Conservation (phyloP, 1,284 basidiomycete species). For the Apiotrichum akiyoshidainum region DNA sequence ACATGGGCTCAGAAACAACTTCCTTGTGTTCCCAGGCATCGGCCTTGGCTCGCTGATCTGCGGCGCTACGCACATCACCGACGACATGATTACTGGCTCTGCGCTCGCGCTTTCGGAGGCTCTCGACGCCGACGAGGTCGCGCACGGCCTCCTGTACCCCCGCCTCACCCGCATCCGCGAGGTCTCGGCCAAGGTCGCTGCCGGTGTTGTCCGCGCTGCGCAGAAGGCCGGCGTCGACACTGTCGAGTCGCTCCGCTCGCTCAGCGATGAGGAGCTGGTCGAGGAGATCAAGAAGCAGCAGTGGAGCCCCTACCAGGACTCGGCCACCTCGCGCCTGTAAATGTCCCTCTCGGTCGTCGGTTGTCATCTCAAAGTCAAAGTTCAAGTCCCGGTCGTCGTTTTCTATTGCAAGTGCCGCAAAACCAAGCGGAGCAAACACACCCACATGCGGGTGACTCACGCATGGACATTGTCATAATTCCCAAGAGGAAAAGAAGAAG, state of each 20-base stretch:
- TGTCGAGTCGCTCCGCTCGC: conserved; percentile 25
- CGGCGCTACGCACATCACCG: conserved; percentile 39
- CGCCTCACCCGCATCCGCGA: conserved; percentile 74
- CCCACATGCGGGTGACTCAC: conserved; percentile 1
- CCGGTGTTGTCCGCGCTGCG: conserved; percentile 69
- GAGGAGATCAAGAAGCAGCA: conserved; percentile 31
- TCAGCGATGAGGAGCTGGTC: conserved; percentile 32
- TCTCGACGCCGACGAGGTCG: conserved; percentile 68
- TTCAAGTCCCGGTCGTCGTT: neutral
- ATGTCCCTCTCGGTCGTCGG: neutral
- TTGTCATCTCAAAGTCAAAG: no score
- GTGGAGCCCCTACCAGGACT: conserved; percentile 28
- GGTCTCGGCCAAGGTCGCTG: conserved; percentile 71
- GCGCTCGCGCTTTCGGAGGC: conserved; percentile 71
- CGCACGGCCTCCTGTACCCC: conserved; percentile 67
- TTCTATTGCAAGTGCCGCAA: neutral
- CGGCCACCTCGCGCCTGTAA: conserved; percentile 10
- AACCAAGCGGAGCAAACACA: neutral
- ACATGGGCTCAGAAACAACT: conserved; percentile 49
- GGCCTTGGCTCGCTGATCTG: conserved; percentile 76
- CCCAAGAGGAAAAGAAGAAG: neutral
- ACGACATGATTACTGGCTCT: conserved; percentile 54
- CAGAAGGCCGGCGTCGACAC: conserved; percentile 61
- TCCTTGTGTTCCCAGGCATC: conserved; percentile 58
- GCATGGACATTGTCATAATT: conserved; percentile 4